A percentile compares a stretch with the other conserved stretches of the same genome.
These are phyloP conservation scores for Cryptosporidium xiaoi DNA, from an alignment of 169 alveolate genomes.

Conservation along the genomic window DNA sequence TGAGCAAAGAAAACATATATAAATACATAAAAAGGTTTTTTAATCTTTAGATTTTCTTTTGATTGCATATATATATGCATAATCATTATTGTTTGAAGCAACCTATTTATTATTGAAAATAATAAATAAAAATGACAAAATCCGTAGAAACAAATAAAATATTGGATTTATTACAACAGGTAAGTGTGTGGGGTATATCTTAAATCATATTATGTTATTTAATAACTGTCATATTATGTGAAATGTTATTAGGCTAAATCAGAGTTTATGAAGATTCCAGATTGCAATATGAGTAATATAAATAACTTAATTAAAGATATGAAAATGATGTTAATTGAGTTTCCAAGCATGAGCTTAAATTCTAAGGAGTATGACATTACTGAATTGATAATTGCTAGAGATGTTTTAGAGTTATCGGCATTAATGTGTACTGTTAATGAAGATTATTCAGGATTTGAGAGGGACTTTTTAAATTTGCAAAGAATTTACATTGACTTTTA, in stretches of 20 bases:
- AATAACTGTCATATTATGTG: background rate
- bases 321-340: slow-evolving; percentile 29
- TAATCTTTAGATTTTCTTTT: too few species aligned
- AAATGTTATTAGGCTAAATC: slow-evolving; percentile 28
- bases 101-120: too few species aligned
- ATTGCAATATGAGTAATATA: background rate
- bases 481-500: slow-evolving; percentile 30
- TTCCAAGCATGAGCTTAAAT: slow-evolving; percentile 27
- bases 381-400: slow-evolving; percentile 54
- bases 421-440: slow-evolving; percentile 9
- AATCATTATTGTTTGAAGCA: background rate
- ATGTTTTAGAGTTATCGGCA: slow-evolving; percentile 37
- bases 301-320: slow-evolving; percentile 16
- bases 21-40: background rate
- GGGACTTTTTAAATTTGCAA: slow-evolving; percentile 39
- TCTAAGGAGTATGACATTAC: slow-evolving; percentile 61
- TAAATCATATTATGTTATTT: background rate
- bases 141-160: slow-evolving; percentile 47
- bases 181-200: slow-evolving; percentile 6
- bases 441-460: slow-evolving; percentile 48
- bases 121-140: background rate
- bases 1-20: background rate
- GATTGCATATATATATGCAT: too few species aligned
- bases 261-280: slow-evolving; percentile 6
- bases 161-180: slow-evolving; percentile 35